phyloP scores from a whole-genome alignment of 805 yeast genomes.

The Pichia deserticola region DNA sequence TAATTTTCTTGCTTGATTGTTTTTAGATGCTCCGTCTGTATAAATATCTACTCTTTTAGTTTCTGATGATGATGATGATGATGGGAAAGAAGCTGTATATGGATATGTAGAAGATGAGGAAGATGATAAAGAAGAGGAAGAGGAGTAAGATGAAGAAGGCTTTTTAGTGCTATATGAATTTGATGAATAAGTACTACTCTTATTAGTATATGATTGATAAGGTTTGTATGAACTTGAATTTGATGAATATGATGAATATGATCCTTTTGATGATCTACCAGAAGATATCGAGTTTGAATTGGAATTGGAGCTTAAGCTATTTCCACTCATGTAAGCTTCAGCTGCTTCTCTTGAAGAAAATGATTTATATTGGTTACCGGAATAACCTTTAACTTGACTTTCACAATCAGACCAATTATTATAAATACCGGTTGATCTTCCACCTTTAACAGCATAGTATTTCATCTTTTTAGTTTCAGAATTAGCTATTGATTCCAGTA shows the following conservation, averaged over 20 bases:
- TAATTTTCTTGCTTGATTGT: slow-evolving; percentile 39
- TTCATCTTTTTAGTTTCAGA: slow-evolving; percentile 7
- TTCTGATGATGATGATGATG: slow-evolving; percentile 1
- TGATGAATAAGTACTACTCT: not conserved
- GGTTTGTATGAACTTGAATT: not conserved
- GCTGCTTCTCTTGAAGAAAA: slow-evolving; percentile 48
- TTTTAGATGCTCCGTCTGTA: slow-evolving; percentile 73
- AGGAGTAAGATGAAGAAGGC: not conserved
- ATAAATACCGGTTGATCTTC: slow-evolving; percentile 52
- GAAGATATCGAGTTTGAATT: not conserved
- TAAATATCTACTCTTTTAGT: slow-evolving; percentile 31
- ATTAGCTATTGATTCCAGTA: too few species aligned
- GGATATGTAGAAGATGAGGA: not conserved
- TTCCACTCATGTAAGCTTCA: slow-evolving; percentile 27
- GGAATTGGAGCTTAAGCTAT: not conserved
- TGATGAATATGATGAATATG: not conserved
- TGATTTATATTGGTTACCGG: slow-evolving; percentile 50
- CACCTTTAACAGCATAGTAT: slow-evolving; percentile 48
- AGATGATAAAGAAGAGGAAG: not conserved
- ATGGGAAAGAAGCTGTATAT: not conserved
- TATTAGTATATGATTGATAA: too few species aligned
- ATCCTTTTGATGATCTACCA: not conserved
- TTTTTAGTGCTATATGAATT: not conserved
- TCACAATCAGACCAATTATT: slow-evolving; percentile 52
- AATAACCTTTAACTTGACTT: slow-evolving; percentile 44